Base-by-base conservation (phyloP, 2,329 filamentous ascomycete genomes). In the Claviceps arundinis region DNA sequence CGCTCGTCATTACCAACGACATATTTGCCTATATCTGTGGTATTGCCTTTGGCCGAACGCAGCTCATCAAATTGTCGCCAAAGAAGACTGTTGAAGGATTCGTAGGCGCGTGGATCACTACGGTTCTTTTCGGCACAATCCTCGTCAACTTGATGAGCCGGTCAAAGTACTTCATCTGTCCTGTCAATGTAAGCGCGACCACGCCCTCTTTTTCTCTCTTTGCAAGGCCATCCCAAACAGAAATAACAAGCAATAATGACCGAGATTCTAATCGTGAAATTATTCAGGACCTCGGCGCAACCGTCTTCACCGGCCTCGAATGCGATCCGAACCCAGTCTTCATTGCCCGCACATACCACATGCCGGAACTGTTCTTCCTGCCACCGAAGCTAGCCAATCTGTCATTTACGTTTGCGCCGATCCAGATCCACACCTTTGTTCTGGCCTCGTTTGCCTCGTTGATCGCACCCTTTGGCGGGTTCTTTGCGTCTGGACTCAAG, bases 31-130 rank as follows among this genome's bases (percentile, higher is more conserved):
- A 98, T 67, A 82, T 98, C 56, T 96, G 90, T 68, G 93, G 93
- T 55, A 97, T 98, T 64, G 91, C 90, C 22, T 95, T 98, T 68
- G 93, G 93, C 50, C 83, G 89, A 52, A 97, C 93, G 2, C 93
- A 95, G 68, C 81, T 98, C 58, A 98, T 98, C 73, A 95, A 97
- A 72, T 77, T 98, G 47, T 97, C 90, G 1, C 93, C 93, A 38
- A 98, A 98, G 76, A 98, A 98, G 81, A 98, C 93, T 0, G 93
- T 97, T 42, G 93, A 98, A 69, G 93, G 93, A 41, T 98, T 98
- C 65, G 78, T 98, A 37, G 93, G 87, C 56, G 93, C 93, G 17
- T 98, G 93, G 93, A 74, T 96, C 65, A 93, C 93, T 75, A 98
- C 93, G 24, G 78, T 96, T 57, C 70, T 94, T 56, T 94, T 93